Base-by-base conservation (phyloP, 495 filamentous ascomycete species). In the Sporormia fimetaria region DNA sequence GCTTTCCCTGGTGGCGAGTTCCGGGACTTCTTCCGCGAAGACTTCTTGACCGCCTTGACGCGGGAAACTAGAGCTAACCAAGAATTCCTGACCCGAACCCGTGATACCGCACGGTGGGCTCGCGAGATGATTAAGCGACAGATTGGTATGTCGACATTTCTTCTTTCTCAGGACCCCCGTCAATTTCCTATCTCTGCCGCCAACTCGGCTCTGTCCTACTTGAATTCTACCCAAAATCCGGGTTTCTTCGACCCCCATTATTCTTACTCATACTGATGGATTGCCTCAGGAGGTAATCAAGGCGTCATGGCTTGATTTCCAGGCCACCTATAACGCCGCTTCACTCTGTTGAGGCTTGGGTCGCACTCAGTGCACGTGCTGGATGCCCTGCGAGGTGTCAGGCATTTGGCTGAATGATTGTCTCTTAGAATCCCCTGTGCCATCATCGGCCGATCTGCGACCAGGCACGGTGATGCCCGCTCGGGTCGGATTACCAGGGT, bases 121-220 rank as follows among this genome's bases (percentile, higher is more conserved):
- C 79, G 90, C 25, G 92, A 96, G 67, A 86, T 94, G 56, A 86
- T 96, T 57, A 94, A 94, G 71, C 78, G 84, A 48, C 90, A 98
- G 61, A 74, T 81, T 37, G 70, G 64, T 65, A 62, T 7, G 53
- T 43, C 21, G 15, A n/a, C 34, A 20, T 3, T 25, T 16, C 33
- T 31, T 34, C 40, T 28, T 30, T 34, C 35, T 36, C 35, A 17
- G 21, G 23, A n/a, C 29, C 6, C 10, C 30, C 37, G 18, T 15
- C 9, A 4, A 32, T 33, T 7, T 9, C 35, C 4, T 33, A 26
- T 33, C 27, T 23, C 16, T 27, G 20, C 21, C 3, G 8, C 11
- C 28, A 47, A 40, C 29, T 21, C 5, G 14, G 9, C 4, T 29
- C n/a, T n/a, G n/a, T n/a, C n/a, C n/a, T n/a, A n/a, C n/a, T n/a